These are phyloP conservation scores for Colletotrichum sp. DNA, from an alignment of 2,329 filamentous ascomycete species.

Conservation along the genomic window DNA sequence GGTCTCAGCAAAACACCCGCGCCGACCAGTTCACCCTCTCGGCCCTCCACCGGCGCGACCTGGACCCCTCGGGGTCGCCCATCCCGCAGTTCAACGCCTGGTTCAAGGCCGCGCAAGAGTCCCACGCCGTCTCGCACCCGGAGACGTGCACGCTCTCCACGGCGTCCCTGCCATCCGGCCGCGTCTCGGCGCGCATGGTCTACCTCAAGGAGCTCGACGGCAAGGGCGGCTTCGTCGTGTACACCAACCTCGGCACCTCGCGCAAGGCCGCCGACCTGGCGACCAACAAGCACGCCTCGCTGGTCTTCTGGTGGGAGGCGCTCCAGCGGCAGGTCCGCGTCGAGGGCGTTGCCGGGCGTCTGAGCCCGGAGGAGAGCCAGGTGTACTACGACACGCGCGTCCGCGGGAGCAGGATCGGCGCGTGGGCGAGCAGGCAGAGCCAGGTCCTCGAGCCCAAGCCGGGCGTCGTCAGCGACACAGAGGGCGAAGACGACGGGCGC, in stretches of 20 bases:
- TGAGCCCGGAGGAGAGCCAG: slow-evolving; percentile 75
- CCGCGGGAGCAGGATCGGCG: slow-evolving; percentile 82
- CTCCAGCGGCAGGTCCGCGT: slow-evolving; percentile 90
- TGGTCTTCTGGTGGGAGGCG: slow-evolving; percentile 91
- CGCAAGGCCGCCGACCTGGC: slow-evolving; percentile 71
- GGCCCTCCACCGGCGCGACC: slow-evolving; percentile 64
- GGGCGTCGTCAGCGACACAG: slow-evolving; percentile 25
- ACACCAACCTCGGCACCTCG: slow-evolving; percentile 88
- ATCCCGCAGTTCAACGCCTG: slow-evolving; percentile 87
- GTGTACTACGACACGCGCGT: slow-evolving; percentile 71
- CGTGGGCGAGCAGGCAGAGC: slow-evolving; percentile 93
- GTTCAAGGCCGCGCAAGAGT: slow-evolving; percentile 75
- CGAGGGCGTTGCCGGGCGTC: slow-evolving; percentile 75
- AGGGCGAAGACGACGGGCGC: slow-evolving; percentile 67
- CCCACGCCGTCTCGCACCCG: slow-evolving; percentile 67
- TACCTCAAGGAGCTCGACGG: slow-evolving; percentile 95
- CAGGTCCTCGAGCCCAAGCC: slow-evolving; percentile 64
- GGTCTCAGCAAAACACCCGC: slow-evolving; percentile 60
- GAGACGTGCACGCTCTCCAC: slow-evolving; percentile 91
- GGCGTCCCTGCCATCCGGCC: slow-evolving; percentile 80
- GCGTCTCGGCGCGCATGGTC: slow-evolving; percentile 83
- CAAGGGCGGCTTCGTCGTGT: slow-evolving; percentile 80
- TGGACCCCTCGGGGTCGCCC: slow-evolving; percentile 63
- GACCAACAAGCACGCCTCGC: slow-evolving; percentile 76
- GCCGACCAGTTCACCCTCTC: slow-evolving; percentile 77